Conservation (phyloP, 805 yeast genomes). For the Yamadazyma paraphyllophila region DNA sequence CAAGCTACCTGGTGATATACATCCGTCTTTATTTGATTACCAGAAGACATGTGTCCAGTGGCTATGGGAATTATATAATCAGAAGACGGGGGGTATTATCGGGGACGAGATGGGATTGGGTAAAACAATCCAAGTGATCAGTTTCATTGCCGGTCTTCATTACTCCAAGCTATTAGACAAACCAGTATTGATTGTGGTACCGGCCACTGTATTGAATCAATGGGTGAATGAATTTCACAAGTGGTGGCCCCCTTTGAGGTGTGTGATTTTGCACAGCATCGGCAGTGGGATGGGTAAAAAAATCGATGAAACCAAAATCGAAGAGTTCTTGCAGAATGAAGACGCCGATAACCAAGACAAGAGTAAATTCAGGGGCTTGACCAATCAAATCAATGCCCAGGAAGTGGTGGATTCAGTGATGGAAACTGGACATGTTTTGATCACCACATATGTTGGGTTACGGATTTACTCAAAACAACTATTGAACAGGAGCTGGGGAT, state of each 20-base stretch:
- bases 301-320: conserved; percentile 48
- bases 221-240: conserved; percentile 96
- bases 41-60: conserved; percentile 97
- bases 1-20: conserved; percentile 86
- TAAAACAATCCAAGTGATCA: conserved; percentile 87
- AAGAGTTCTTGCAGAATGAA: conserved; percentile 44
- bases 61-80: conserved; percentile 91
- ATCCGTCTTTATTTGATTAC: conserved; percentile 82
- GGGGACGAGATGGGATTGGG: conserved; percentile 99
- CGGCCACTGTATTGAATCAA: conserved; percentile 93
- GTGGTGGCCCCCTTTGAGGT: conserved; percentile 97
- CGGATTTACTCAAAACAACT: conserved; percentile 62
- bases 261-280: conserved; percentile 84
- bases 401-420: conserved; percentile 57
- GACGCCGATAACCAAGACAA: conserved; percentile 28
- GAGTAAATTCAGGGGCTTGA: conserved; percentile 21
- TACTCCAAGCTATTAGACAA: conserved; percentile 70
- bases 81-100: conserved; percentile 88
- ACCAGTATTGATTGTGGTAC: conserved; percentile 88
- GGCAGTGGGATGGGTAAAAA: conserved; percentile 74
- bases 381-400: conserved; percentile 40
- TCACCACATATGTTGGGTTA: conserved; percentile 90
- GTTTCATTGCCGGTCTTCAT: conserved; percentile 88
- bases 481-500: conserved; percentile 79
- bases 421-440: conserved; percentile 72